Base-by-base conservation (phyloP, 2,329 filamentous ascomycete genomes). In the Fusarium begoniae region DNA sequence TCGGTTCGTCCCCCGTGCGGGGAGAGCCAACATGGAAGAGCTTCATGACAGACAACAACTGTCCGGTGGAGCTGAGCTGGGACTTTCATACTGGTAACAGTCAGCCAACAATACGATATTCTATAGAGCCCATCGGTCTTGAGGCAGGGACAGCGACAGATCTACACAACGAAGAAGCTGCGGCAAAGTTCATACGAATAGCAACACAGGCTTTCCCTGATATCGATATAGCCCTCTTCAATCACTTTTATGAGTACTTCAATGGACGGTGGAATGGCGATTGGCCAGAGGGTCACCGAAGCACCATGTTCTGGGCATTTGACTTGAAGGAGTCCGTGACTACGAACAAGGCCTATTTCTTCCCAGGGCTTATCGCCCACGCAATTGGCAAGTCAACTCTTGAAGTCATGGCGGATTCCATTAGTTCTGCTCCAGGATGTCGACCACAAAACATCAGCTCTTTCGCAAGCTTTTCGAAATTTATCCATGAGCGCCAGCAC, bases 31-130 rank as follows among this genome's bases (percentile, higher is more conserved):
- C 0, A 32, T 82, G 82, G 82, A 72, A 77, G 62, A 83, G 82
- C 66, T 84, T 83, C 65, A 83, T 84, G 82, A 84, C 82, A 7
- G 83, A 84, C 54, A 79, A 84, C 56, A 68, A 80, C 50, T 80
- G 75, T 4, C 83, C 82, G 0, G 72, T 83, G 12, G 82, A 84
- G 69, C 63, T 83, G 5, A 84, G 82, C 69, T 84, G 82, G 82
- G 79, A 80, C 22, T 83, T 79, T 75, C 38, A 59, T n/a, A 66
- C 65, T 3, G 72, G 74, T 0, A 37, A n/a, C 5, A 53, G 62
- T 2, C 45, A 58, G 4, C 80, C 81, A n/a, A 77, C 60, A 1
- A 74, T 83, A 24, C 70, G 81, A 3, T 83, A 79, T 35, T 79
- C 80, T 3, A 70, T 81, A 3, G 82, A 84, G 58, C 80, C 82